phyloP scores from a whole-genome alignment of 148 eudicot species.

The Polygonum maritimum region DNA sequence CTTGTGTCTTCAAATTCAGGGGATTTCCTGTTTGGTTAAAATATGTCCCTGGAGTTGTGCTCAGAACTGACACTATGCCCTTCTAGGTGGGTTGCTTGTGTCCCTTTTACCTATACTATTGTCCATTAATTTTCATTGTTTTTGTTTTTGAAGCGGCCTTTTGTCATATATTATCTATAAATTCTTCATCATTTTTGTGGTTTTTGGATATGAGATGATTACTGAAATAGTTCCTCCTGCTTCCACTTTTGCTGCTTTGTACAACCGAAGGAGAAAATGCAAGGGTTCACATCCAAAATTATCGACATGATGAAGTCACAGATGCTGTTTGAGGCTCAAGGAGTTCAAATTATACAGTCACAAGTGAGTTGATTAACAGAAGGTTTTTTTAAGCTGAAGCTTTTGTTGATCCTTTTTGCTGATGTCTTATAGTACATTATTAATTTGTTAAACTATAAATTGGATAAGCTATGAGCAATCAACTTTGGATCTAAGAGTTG shows the following conservation, averaged over 20 bases:
- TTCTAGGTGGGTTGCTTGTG: conserved; percentile 47
- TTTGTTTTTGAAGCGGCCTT: no score
- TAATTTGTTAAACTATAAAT: no score
- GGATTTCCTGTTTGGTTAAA: conserved; percentile 66
- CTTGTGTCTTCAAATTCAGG: conserved; percentile 27
- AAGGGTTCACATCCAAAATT: conserved; percentile 61
- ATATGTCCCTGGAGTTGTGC: conserved; percentile 39
- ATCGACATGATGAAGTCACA: conserved; percentile 84
- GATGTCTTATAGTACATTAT: no score
- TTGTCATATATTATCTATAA: no score
- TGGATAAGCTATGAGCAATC: no score
- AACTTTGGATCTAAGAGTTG: no score
- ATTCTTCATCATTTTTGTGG: not conserved
- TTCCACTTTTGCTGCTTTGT: not conserved
- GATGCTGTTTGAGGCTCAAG: conserved; percentile 70
- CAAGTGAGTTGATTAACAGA: conserved; percentile 38
- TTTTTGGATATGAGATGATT: not conserved
- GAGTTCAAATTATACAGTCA: conserved; percentile 84
- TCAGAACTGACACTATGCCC: conserved; percentile 39
- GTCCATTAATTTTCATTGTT: no score
- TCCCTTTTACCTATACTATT: no score
- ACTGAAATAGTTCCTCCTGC: not conserved
- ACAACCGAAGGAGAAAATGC: conserved; percentile 61
- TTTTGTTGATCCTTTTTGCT: not conserved
- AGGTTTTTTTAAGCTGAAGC: not conserved